Base-by-base conservation (phyloP, 305 asterid species). In the Euphrasia arctica region DNA sequence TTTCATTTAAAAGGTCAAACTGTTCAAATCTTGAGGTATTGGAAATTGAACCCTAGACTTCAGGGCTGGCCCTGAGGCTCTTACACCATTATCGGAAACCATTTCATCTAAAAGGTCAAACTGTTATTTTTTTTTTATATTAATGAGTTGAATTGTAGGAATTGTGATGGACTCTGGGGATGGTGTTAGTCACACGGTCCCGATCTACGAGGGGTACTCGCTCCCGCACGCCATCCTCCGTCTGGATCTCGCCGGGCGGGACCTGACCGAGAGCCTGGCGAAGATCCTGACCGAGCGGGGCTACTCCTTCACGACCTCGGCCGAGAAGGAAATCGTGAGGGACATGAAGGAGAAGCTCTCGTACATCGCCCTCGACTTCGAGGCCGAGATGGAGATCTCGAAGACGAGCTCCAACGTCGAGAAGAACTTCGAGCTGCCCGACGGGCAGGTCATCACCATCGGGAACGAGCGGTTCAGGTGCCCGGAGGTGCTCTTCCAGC, bases 141-240 rank as follows among this genome's bases (percentile, higher is more conserved):
- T 18, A 18, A 18, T 18, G 22, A 18, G 22, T 18, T 18, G 22
- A 18, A 18, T 18, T 54, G 54, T 51, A 73, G 77, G 77, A 57
- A 73, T 73, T 41, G 77, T 73, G 42, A 73, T 73, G 77, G 77
- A 73, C 45, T 73, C 77, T 41, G 77, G 77, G 11, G 77, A 72
- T 62, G 77, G 77, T 72, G 77, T 72, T 31, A 72, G 77, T 62
- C 77, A 72, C 34, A 72, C 77, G 14, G 77, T 72, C 47, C 72
- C 67, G 27, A 73, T 67, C 54, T 73, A 72, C 1, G 76, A 72
- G 67, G 76, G 76, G 7, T 72, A 72, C 25, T 70, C 76, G 28
- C 76, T 72, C 34, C 76, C 76, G 4, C 76, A 72, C n/a, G 76
- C 76, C 13, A 72, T 72, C 39, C 76, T 72, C 9, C 76, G 75